Evolutionary conservation across 1,284 basidiomycete species (phyloP).

Genomic region (Cutaneotrichosporon curvatum): DNA sequence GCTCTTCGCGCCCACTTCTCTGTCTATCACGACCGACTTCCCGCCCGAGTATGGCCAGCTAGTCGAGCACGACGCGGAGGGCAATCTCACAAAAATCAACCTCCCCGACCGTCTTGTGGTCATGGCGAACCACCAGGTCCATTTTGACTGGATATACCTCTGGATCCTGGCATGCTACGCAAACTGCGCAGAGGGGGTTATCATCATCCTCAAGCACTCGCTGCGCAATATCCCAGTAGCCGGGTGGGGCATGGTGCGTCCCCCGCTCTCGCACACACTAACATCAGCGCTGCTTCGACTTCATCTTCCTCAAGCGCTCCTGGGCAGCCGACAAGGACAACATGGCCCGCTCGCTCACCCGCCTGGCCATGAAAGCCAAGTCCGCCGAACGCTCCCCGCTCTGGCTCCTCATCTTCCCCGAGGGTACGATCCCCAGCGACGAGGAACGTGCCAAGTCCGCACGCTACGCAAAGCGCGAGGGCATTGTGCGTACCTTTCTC

Average conservation of each 20-base stretch:
- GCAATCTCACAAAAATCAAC: constrained; percentile 57
- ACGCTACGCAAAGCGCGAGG: constrained; percentile 53
- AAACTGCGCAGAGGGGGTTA: constrained; percentile 58
- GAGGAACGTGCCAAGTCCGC: constrained; percentile 74
- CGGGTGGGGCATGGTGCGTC: constrained; percentile 54
- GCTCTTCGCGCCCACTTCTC: constrained; percentile 70
- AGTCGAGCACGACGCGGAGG: constrained; percentile 52
- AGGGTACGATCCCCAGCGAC: constrained; percentile 80
- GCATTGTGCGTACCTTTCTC: constrained; percentile 45
- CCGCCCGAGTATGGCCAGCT: constrained; percentile 38
- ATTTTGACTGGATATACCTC: constrained; percentile 78
- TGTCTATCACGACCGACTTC: constrained; percentile 57
- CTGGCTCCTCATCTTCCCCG: constrained; percentile 80
- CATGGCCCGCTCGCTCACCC: constrained; percentile 46
- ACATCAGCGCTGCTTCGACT: constrained; percentile 70
- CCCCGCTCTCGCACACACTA: neutral
- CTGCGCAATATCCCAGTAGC: constrained; percentile 79
- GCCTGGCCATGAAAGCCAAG: constrained; percentile 52
- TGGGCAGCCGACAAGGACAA: constrained; percentile 73
- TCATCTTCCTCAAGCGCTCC: constrained; percentile 79
- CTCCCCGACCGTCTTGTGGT: constrained; percentile 70
- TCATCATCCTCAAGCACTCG: constrained; percentile 83
- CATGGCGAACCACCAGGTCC: constrained; percentile 77
- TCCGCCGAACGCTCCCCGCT: constrained; percentile 62
- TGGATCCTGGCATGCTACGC: constrained; percentile 80